phyloP scores from a whole-genome alignment of 441 rosid species.

The Melastoma candidum region DNA sequence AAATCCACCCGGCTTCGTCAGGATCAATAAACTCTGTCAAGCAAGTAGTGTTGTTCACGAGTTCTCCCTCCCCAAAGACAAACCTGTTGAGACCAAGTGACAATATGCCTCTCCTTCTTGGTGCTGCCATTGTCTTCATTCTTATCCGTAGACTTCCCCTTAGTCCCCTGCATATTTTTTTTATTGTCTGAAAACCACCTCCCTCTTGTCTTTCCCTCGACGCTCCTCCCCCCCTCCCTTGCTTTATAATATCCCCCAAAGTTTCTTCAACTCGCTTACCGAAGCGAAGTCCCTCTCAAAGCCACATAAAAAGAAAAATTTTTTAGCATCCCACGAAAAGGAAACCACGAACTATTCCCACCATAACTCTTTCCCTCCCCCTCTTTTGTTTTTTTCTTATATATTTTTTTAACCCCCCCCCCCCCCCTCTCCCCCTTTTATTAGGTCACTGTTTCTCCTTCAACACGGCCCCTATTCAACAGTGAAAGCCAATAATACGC shows the following conservation, averaged over 20 bases:
- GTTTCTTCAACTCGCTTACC: slow-evolving; percentile 33
- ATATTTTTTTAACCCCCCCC: too few relatives aligned
- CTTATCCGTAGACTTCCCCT: slow-evolving; percentile 12
- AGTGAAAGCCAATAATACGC: slow-evolving; percentile 2
- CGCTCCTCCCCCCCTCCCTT: slow-evolving; percentile 46
- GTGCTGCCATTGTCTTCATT: slow-evolving; percentile 2
- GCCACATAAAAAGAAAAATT: slow-evolving; percentile 16
- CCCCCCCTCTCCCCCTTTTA: slow-evolving; percentile 1
- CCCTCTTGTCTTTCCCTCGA: slow-evolving; percentile 20
- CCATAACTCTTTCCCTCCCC: slow-evolving; percentile 1
- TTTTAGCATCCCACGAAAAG: too few relatives aligned
- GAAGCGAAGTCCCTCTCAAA: slow-evolving; percentile 26
- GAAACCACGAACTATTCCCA: neutral
- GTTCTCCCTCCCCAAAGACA: too few relatives aligned
- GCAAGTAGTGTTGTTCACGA: neutral
- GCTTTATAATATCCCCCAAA: slow-evolving; percentile 24
- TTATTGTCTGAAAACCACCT: slow-evolving; percentile 3
- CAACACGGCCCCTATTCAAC: slow-evolving; percentile 26
- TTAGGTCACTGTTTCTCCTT: slow-evolving; percentile 30
- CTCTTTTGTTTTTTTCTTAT: slow-evolving; percentile 6
- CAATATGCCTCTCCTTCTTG: slow-evolving; percentile 95
- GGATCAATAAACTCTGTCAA: neutral
- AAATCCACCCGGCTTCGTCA: slow-evolving; percentile 8
- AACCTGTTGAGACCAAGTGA: slow-evolving; percentile 86
- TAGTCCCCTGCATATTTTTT: slow-evolving; percentile 4